Percentiles rank a stretch among this genome's conserved stretches.
Conservation (phyloP, 192 early-diverging fungal species). For the Backusella sp. region DNA sequence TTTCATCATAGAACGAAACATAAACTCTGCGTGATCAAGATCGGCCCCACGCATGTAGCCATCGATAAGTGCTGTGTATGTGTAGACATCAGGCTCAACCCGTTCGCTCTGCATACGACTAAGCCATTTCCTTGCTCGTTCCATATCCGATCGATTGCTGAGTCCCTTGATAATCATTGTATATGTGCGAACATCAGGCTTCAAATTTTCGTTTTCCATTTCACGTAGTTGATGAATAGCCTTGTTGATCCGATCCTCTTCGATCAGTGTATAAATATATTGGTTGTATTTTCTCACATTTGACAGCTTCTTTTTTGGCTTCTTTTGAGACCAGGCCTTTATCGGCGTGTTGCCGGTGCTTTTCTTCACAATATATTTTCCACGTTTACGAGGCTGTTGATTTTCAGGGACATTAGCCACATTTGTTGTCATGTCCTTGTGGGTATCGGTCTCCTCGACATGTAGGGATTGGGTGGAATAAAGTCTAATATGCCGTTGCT, state of each 20-base stretch:
- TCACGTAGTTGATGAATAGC: conserved; percentile 24
- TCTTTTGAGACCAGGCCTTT: background rate
- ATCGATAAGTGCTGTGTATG: conserved; percentile 39
- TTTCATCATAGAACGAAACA: conserved; percentile 37
- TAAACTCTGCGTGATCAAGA: conserved; percentile 30
- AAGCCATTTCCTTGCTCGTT: conserved; percentile 26
- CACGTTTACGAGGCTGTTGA: background rate
- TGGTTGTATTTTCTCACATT: conserved; percentile 18
- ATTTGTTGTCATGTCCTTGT: background rate
- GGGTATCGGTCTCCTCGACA: background rate
- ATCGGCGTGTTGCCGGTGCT: background rate
- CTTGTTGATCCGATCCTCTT: conserved; percentile 16
- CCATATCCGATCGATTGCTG: conserved; percentile 24
- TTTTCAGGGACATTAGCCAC: background rate
- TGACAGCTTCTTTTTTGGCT: background rate
- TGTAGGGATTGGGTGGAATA: background rate
- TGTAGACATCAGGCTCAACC: conserved; percentile 26
- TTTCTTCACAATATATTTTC: background rate
- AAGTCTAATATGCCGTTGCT: background rate
- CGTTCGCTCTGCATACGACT: conserved; percentile 22
- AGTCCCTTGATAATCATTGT: conserved; percentile 31
- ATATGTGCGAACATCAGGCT: conserved; percentile 24
- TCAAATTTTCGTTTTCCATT: conserved; percentile 8
- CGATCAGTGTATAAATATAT: background rate
- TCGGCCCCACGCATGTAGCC: conserved; percentile 29